Conservation (phyloP, 169 alveolate species). For the Babesia bovis region DNA sequence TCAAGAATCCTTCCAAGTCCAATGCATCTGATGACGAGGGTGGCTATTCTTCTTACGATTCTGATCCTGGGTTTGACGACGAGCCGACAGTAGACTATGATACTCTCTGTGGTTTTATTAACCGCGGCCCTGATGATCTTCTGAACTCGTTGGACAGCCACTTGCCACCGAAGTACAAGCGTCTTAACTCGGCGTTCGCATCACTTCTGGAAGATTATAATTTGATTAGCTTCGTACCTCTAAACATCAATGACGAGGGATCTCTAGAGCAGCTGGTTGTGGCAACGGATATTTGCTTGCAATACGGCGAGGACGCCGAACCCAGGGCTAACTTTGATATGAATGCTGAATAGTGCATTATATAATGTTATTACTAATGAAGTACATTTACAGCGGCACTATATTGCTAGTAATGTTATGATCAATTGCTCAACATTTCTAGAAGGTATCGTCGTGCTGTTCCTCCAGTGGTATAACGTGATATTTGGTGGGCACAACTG, state of each 20-base stretch:
- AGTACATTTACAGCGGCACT: background rate
- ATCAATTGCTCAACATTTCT: background rate
- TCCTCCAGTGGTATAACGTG: constrained; percentile 53
- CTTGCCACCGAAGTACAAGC: constrained; percentile 71
- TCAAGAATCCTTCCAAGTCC: background rate
- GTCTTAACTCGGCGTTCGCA: constrained; percentile 76
- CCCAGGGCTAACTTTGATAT: constrained; percentile 77
- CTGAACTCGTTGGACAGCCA: constrained; percentile 47
- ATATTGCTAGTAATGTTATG: background rate
- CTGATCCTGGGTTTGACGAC: constrained; percentile 23
- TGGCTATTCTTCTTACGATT: constrained; percentile 1
- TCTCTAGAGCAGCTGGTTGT: constrained; percentile 73
- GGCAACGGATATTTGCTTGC: constrained; percentile 73
- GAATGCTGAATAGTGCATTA: constrained; percentile 2
- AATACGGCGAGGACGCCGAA: constrained; percentile 81
- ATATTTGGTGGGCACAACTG: constrained; percentile 58
- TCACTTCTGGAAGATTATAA: constrained; percentile 75
- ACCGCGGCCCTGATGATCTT: constrained; percentile 61
- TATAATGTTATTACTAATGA: background rate
- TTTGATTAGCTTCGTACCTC: constrained; percentile 75
- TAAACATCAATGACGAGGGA: constrained; percentile 75
- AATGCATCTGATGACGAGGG: background rate
- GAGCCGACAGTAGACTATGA: constrained; percentile 29
- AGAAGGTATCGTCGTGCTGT: constrained; percentile 51
- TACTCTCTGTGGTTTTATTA: constrained; percentile 36